Conservation (phyloP, 257 asterid species). For the Handroanthus guayacan region DNA sequence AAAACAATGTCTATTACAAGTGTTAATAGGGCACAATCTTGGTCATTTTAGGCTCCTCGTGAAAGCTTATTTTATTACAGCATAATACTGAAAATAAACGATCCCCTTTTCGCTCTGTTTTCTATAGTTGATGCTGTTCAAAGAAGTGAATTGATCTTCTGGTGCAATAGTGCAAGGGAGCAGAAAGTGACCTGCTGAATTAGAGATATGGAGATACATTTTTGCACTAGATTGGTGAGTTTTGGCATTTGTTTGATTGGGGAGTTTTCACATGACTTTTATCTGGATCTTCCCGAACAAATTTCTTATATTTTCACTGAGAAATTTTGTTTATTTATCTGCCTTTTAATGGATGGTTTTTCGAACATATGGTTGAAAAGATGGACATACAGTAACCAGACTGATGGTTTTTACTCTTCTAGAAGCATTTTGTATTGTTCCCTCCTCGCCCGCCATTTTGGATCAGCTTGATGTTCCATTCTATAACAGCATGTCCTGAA, state of each 20-base stretch:
- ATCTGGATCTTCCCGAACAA: background rate
- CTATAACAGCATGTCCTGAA: no score
- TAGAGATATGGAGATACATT: slow-evolving; percentile 1
- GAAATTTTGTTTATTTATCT: background rate
- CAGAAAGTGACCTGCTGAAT: slow-evolving; percentile 5
- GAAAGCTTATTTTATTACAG: slow-evolving; percentile 1
- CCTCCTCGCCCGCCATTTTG: background rate
- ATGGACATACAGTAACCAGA: background rate
- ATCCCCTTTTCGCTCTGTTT: background rate
- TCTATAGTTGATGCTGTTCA: slow-evolving; percentile 56
- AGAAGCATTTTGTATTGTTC: background rate
- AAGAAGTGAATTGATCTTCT: slow-evolving; percentile 38
- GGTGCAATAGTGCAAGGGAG: background rate
- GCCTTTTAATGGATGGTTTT: background rate
- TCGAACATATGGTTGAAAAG: background rate
- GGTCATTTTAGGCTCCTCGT: no score
- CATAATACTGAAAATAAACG: background rate
- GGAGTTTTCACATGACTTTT: background rate
- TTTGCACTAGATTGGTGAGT: background rate
- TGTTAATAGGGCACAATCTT: no score
- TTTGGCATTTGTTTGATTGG: background rate
- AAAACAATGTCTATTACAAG: no score
- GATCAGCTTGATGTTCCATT: background rate
- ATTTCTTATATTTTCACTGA: background rate
- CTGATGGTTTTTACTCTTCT: background rate